phyloP scores from a whole-genome alignment of 208 protist genomes.

The Acanthamoeba triangularis region DNA sequence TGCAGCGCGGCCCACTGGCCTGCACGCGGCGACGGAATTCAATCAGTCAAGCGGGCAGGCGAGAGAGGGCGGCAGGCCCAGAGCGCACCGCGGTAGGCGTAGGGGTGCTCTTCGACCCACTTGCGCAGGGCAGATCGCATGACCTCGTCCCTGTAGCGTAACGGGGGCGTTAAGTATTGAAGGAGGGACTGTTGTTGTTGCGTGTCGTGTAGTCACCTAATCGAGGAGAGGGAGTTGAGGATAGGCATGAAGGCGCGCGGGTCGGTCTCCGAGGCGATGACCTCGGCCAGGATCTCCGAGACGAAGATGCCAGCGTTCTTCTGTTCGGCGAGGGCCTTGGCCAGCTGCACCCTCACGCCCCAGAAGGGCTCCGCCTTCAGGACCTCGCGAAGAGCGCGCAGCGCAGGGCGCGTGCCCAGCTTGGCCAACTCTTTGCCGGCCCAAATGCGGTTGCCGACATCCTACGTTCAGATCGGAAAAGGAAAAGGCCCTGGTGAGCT shows the following conservation, averaged over 20 bases:
- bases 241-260: not conserved
- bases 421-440: conserved; percentile 38
- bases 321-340: conserved; percentile 20
- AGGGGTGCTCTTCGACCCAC: not conserved
- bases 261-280: not conserved
- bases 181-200: not conserved
- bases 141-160: not conserved
- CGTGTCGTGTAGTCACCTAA: not conserved
- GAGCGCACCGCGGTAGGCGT: not conserved
- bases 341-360: conserved; percentile 23
- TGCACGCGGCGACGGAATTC: not conserved
- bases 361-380: not conserved
- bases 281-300: not conserved
- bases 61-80: not conserved
- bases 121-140: conserved; percentile 19
- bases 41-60: not conserved
- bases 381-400: not conserved
- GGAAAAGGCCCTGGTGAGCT: not conserved
- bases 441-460: conserved; percentile 24
- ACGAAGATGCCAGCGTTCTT: conserved; percentile 20
- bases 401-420: conserved; percentile 8
- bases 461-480: not conserved
- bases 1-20: conserved; percentile 43
- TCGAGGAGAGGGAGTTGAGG: not conserved
- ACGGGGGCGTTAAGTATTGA: not conserved